Percentiles rank a stretch among this genome's conserved stretches.
Conservation (phyloP, 148 eudicot genomes). For the Rhododendron henanense region DNA sequence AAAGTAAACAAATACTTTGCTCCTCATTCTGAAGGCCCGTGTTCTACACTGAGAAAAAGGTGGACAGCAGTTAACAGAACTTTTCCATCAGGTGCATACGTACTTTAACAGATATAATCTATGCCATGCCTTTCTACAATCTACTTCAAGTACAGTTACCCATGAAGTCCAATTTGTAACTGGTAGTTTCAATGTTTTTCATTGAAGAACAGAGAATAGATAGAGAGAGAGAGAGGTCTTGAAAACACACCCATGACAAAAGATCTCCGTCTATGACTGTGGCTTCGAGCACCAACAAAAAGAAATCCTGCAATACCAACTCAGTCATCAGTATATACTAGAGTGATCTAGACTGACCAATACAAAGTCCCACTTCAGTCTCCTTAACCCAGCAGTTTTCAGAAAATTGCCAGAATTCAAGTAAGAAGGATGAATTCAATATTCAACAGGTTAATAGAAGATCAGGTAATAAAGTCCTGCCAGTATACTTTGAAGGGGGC, state of each 20-base stretch:
- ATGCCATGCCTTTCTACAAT: background rate
- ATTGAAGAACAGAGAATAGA: background rate
- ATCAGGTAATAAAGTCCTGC: background rate
- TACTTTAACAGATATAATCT: background rate
- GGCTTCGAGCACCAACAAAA: constrained; percentile 75
- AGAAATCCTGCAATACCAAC: constrained; percentile 71
- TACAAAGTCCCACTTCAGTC: background rate
- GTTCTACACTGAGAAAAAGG: background rate
- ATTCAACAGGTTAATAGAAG: background rate
- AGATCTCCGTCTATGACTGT: constrained; percentile 89
- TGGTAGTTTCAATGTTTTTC: background rate
- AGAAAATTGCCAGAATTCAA: constrained; percentile 1
- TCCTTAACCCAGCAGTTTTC: background rate
- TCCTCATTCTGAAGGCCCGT: background rate
- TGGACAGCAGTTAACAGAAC: background rate
- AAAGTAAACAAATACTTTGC: background rate
- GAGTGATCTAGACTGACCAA: background rate
- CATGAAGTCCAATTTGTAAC: background rate
- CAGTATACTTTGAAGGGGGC: background rate
- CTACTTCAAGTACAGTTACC: background rate
- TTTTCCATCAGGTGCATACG: background rate
- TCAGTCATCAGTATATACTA: constrained; percentile 7
- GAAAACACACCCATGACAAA: constrained; percentile 75
- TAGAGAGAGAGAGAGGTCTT: constrained; percentile 7
- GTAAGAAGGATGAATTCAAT: background rate